Evolutionary conservation across 176 grass and related monocot genomes (phyloP).

Genomic region (Secale cereale): DNA sequence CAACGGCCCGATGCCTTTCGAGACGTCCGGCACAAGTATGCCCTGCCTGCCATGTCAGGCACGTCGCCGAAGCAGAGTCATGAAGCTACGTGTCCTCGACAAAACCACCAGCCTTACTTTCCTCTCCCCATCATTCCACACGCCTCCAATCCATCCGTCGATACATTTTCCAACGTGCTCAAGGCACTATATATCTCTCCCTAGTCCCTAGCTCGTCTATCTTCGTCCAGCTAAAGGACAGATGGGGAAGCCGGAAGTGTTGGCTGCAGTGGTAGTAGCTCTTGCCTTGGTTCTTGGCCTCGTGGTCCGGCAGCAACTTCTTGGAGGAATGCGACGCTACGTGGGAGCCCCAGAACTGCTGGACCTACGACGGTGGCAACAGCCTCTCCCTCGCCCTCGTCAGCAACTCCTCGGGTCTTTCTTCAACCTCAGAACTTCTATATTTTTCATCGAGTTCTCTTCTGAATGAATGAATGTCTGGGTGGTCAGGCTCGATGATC

Average conservation of each 20-base stretch:
- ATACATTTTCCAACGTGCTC: not conserved
- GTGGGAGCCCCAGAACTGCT: slow-evolving; percentile 58
- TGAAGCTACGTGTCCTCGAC: slow-evolving; percentile 16
- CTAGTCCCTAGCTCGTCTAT: not conserved
- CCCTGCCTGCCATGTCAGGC: slow-evolving; percentile 35
- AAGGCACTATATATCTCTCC: slow-evolving; percentile 38
- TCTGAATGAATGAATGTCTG: not conserved
- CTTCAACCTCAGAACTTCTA: not conserved
- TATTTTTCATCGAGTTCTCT: not conserved
- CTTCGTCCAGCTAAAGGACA: not conserved
- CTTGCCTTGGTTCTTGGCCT: not conserved
- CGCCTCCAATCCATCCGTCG: not conserved
- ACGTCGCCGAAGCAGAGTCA: slow-evolving; percentile 42
- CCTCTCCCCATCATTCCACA: slow-evolving; percentile 12
- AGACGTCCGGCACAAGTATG: slow-evolving; percentile 41
- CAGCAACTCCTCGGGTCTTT: slow-evolving; percentile 30
- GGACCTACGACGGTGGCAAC: slow-evolving; percentile 39
- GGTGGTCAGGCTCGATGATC: slow-evolving; percentile 35
- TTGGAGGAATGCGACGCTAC: slow-evolving; percentile 26
- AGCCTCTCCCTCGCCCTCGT: slow-evolving; percentile 46
- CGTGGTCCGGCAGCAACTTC: slow-evolving; percentile 27
- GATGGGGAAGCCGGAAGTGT: slow-evolving; percentile 4
- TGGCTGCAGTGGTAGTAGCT: not conserved
- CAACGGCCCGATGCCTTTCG: slow-evolving; percentile 10
- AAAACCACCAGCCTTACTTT: not conserved